Base-by-base conservation (phyloP, 345 rosid species). In the Mangifera indica region DNA sequence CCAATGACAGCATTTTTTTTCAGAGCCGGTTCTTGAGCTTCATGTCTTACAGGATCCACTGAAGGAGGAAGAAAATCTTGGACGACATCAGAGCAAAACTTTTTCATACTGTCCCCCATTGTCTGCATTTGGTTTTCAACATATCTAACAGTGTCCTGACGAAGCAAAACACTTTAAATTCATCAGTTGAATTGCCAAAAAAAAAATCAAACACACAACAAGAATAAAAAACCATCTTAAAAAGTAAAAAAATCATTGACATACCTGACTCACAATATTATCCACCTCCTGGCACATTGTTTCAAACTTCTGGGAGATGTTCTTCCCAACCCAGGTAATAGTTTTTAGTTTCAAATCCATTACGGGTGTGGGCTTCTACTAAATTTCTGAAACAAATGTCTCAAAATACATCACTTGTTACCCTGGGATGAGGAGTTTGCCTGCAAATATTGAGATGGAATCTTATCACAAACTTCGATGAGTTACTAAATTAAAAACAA, bases 221-320 rank as follows among this genome's bases (percentile, higher is more conserved):
- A 1, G 56, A 51, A 58, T 53, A 67, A 57, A 69, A 74, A 77
- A 42, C 55, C 63, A 22, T 54, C 55, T 65, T 15, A 22, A 15
- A 40, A 42, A 22, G 5, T 2, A 15, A 2, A 14, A 18, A 14
- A 25, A 49, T 46, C 55, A 34, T 59, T 54, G 3, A 12, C 37
- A 21, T 84, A 85, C 90, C 93, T 88, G 83, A 66, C 77, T 76
- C 80, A 86, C 77, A 60, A 86, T 82, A 73, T 65, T 78, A 67
- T 90, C 98, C 63, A 90, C 86, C 63, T 88, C 92, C 17, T 79
- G 81, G 80, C 87, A 77, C 69, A 92, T 64, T 2, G 79, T 83
- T 84, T 90, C 98, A 61, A 90, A 81, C 80, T 85, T 92, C 81
- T 85, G 87, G 75, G 70, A 87, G 57, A 92, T 74, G 73, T 84